Base-by-base conservation (phyloP, 2,329 filamentous ascomycete species). In the Alternaria consortialis region DNA sequence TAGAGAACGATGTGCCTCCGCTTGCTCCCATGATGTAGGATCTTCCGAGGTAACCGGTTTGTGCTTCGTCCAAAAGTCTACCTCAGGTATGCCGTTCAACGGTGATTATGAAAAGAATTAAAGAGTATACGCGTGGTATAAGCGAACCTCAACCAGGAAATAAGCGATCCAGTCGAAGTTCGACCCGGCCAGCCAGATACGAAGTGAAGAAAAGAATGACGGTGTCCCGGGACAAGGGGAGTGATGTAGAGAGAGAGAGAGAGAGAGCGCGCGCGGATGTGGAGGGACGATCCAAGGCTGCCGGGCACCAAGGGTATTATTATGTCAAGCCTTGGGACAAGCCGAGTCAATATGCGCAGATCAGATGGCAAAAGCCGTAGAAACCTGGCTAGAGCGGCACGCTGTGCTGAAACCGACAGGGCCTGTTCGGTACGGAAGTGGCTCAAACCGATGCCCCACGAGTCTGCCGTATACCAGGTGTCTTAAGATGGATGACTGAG, bases 141-240 rank as follows among this genome's bases (percentile, higher is more conserved):
- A 72, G 68, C 63, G 68, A 75, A 71, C 66, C 66, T 68, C 68
- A 69, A 73, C 75, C 64, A 66, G 74, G 71, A 72, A 68, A 58
- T 60, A 66, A 64, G 66, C 63, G 56, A 68, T 76, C 67, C 73
- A 77, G 75, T 77, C 64, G 68, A 73, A 74, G 69, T 77, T 74
- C 69, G 74, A 77, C 74, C 76, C 75, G 76, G 76, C 76, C 76
- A 79, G 76, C 76, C 75, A 78, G 75, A 79, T 78, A 75, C 71
- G 75, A 78, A 79, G 60, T 57, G 70, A 76, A 77, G 73, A 72
- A 78, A 77, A 72, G 76, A 77, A 69, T 73, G 76, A 74, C 69
- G 70, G 70, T 69, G 75, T 77, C 74, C 69, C 68, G 67, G 62
- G 68, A 72, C 64, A 70, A 57, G 54, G 67, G 69, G 66, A 70